Percentiles rank a stretch among this genome's conserved stretches.
Conservation (phyloP, 2,329 filamentous ascomycete species). For the Claviceps sorghi region DNA sequence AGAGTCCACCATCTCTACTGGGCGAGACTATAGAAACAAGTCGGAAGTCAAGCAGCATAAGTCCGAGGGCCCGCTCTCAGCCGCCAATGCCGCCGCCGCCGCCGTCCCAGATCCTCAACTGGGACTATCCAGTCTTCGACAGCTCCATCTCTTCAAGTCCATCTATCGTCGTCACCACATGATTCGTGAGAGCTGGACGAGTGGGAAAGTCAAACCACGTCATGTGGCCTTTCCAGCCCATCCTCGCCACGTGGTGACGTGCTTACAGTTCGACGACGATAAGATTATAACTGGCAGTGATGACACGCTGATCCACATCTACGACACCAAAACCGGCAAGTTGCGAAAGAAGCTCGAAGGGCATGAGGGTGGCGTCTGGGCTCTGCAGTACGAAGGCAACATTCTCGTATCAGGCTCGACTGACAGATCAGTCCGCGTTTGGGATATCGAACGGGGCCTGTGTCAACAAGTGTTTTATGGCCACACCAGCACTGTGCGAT, state of each 20-base stretch:
- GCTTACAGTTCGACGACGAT: constrained; percentile 92
- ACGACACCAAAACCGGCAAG: constrained; percentile 88
- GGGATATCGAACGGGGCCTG: constrained; percentile 87
- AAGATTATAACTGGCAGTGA: constrained; percentile 97
- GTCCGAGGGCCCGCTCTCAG: constrained; percentile 73
- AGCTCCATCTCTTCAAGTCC: constrained; percentile 89
- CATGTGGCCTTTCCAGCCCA: constrained; percentile 96
- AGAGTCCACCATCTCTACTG: constrained; percentile 22
- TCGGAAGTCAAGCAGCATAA: constrained; percentile 33
- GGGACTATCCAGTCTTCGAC: constrained; percentile 62
- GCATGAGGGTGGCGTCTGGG: constrained; percentile 96
- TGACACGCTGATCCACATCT: constrained; percentile 94
- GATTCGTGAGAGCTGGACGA: constrained; percentile 87
- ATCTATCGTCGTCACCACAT: constrained; percentile 86
- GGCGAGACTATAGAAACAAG: constrained; percentile 27
- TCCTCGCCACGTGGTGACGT: constrained; percentile 91
- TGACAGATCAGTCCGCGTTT: constrained; percentile 94
- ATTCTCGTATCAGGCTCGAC: constrained; percentile 91
- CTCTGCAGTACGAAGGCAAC: constrained; percentile 89
- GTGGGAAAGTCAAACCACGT: constrained; percentile 64
- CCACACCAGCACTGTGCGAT: constrained; percentile 93
- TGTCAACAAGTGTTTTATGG: constrained; percentile 96
- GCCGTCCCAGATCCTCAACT: constrained; percentile 72
- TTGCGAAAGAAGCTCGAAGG: constrained; percentile 72
- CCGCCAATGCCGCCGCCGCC: constrained; percentile 67